These are phyloP conservation scores for Metrosideros polymorpha DNA, from an alignment of 441 rosid species.

Conservation along the genomic window DNA sequence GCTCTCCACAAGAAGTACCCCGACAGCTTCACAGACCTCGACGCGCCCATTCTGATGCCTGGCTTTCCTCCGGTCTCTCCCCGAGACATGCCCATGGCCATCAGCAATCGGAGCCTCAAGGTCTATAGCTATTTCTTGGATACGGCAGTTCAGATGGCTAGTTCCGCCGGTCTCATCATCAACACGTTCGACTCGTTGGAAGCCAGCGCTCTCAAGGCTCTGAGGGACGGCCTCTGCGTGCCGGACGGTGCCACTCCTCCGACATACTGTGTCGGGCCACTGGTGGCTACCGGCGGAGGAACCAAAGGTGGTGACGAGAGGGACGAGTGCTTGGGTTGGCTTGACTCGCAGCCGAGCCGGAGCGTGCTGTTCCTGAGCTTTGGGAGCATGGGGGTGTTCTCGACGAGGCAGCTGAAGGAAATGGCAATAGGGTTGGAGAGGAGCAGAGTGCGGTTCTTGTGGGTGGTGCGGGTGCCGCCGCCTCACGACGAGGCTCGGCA, in stretches of 20 bases:
- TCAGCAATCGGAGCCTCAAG: background rate
- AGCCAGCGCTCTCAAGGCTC: background rate
- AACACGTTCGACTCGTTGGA: background rate
- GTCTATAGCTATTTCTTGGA: background rate
- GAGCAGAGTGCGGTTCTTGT: background rate
- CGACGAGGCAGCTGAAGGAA: background rate
- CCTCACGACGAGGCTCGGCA: background rate
- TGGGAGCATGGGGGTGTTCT: background rate
- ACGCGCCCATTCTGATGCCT: too few relatives aligned
- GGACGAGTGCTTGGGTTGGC: background rate
- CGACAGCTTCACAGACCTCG: too few relatives aligned
- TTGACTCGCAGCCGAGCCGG: background rate
- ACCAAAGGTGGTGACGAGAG: background rate
- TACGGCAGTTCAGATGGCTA: background rate
- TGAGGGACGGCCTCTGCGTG: background rate
- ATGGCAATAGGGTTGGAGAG: background rate
- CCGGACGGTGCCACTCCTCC: background rate
- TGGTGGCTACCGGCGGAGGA: background rate
- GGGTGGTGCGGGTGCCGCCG: background rate
- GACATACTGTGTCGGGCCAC: background rate
- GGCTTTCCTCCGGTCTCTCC: too few relatives aligned
- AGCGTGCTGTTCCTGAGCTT: background rate
- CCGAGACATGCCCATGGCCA: too few relatives aligned
- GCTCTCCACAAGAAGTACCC: too few relatives aligned
- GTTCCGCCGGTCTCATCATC: background rate